Evolutionary conservation across 345 rosid species (phyloP).

Genomic region (Geranium rotundifolium): DNA sequence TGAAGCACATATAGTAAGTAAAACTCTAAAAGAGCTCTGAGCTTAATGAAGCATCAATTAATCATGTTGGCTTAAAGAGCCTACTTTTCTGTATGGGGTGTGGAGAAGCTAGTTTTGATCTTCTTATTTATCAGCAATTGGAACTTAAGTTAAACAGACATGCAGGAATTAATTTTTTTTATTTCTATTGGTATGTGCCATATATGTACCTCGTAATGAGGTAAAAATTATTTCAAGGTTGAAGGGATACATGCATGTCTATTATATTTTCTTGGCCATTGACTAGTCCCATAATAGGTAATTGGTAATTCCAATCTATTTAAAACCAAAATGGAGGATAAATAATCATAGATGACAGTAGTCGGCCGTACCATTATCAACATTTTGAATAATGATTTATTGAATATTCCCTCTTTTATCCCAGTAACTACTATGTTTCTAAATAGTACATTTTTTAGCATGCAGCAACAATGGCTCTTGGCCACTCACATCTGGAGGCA

Average conservation of each 20-base stretch:
- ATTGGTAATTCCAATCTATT: not conserved
- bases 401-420: not conserved
- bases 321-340: not conserved
- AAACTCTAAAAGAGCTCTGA: not conserved
- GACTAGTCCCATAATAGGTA: not conserved
- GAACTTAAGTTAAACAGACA: too few relatives aligned
- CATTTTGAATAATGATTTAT: not conserved
- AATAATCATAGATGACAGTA: not conserved
- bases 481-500: constrained; percentile 93
- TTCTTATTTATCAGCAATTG: too few relatives aligned
- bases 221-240: not conserved
- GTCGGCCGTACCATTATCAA: not conserved
- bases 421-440: constrained; percentile 1
- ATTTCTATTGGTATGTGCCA: too few relatives aligned
- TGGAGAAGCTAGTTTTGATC: not conserved
- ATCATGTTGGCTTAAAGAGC: not conserved
- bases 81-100: not conserved
- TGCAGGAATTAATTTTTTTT: too few relatives aligned
- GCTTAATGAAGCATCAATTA: not conserved
- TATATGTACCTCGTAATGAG: not conserved
- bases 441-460: constrained; percentile 37
- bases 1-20: constrained; percentile 72
- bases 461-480: constrained; percentile 96
- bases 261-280: not conserved
- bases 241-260: not conserved